Evolutionary conservation across 306 rosid species (phyloP), one percentile per base, ranked within the genome.

Genomic region (Glycine latifolia): DNA sequence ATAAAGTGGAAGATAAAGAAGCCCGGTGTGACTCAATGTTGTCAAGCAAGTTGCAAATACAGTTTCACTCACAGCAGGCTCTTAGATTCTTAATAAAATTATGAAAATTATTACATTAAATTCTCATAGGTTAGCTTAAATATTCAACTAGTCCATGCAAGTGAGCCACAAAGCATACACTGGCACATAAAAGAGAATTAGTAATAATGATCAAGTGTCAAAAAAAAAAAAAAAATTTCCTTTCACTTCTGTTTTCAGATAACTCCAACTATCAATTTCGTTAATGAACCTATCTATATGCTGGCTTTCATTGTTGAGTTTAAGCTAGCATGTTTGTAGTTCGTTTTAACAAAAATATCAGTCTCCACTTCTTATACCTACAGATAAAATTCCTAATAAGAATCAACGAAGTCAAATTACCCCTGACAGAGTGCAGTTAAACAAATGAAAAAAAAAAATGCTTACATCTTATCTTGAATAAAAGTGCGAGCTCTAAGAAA

Each of bases 381-480:
- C 4, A 39, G 60, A 74, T 11, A 67, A 16, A 69, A 33, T 58
- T 61, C 47, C 62, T 8, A 44, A 49, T 10, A 67, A 41, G 14
- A 80, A 52, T 71, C 20, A 71, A 50, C 35, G 5, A 37, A 44
- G 73, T 41, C 60, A 77, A 60, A 50, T 79, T 67, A 61, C 66
- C 77, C 39, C 39, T 65, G 4, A 87, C 59, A 76, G 61, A 65
- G 46, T 20, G 8, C 58, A 69, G 17, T 39, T 12, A 8, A 56
- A 79, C 3, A 67, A 44, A 41, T n/a, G n/a, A 4, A 43, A 10
- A 67, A 61, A 10, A 17, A 67, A 65, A 33, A 10, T 31, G 52
- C 99, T 90, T 90, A 96, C 99, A 96, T 96, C 85, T 79, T 91
- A 1, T 90, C 94, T 54, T 87, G 91, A 82, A 91, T 91, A 78